A percentile compares a stretch with the other conserved stretches of the same genome.
Evolutionary conservation across 2,329 filamentous ascomycete genomes (phyloP).

Genomic region (Didymella pomorum): DNA sequence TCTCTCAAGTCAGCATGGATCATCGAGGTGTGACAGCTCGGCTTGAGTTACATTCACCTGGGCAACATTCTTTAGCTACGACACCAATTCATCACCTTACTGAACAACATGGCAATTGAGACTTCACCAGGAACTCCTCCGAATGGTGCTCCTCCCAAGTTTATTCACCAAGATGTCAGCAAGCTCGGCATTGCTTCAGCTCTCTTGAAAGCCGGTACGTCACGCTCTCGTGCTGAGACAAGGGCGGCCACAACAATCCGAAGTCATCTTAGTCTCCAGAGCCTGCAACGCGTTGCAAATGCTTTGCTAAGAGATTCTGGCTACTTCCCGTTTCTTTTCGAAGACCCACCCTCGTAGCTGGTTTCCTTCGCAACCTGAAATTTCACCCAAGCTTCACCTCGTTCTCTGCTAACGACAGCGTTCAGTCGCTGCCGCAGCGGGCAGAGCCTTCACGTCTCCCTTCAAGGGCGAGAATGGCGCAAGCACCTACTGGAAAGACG

Average conservation of each 20-base stretch:
- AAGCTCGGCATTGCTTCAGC: conserved; percentile 46
- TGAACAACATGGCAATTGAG: background rate
- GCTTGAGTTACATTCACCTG: background rate
- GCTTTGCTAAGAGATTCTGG: too few species aligned
- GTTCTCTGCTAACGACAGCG: background rate
- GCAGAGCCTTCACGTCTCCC: conserved; percentile 45
- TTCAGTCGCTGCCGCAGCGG: conserved; percentile 46
- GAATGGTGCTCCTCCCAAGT: conserved; percentile 11
- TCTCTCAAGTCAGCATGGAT: conserved; percentile 9
- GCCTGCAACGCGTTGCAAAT: too few species aligned
- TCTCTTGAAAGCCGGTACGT: conserved; percentile 42
- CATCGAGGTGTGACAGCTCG: background rate
- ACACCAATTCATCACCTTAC: background rate
- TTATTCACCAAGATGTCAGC: conserved; percentile 35
- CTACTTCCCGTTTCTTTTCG: too few species aligned
- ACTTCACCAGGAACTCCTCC: background rate
- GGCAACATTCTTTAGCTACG: background rate
- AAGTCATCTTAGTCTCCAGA: too few species aligned
- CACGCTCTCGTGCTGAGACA: too few species aligned
- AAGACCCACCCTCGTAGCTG: too few species aligned
- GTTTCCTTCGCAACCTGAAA: too few species aligned
- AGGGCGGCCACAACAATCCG: too few species aligned
- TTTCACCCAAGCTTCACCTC: background rate
- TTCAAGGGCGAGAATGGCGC: conserved; percentile 49
- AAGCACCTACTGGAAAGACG: conserved; percentile 49